A percentile compares a stretch with the other conserved stretches of the same genome.
Conservation (phyloP, 139 green algal genomes). For the Chlamydomonas schloesseri region DNA sequence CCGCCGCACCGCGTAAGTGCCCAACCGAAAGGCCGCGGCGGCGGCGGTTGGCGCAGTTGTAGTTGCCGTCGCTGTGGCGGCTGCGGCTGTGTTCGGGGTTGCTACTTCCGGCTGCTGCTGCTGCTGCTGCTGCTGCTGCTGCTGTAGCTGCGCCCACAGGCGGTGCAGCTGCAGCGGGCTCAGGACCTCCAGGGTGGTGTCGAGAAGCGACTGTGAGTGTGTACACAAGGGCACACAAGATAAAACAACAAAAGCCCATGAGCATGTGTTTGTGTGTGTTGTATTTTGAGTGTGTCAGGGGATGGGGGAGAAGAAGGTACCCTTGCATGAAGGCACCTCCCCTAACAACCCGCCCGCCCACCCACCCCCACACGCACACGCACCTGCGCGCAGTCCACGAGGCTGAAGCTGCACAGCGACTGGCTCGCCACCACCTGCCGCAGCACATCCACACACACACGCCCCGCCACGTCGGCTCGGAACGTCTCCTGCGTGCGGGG, state of each 20-base stretch:
- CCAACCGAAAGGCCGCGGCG: too few relatives aligned
- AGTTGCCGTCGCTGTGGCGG: too few relatives aligned
- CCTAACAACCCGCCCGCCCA: too few relatives aligned
- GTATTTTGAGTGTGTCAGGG: too few relatives aligned
- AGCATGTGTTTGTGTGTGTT: too few relatives aligned
- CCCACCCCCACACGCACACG: background rate
- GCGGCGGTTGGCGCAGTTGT: background rate
- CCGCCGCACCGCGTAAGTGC: slow-evolving; percentile 34
- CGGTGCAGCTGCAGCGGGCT: slow-evolving; percentile 23
- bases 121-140: too few relatives aligned
- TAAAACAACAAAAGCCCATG: too few relatives aligned
- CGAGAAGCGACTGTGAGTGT: slow-evolving; percentile 64
- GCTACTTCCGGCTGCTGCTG: too few relatives aligned
- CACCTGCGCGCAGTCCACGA: slow-evolving; percentile 71
- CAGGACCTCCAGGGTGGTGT: slow-evolving; percentile 73
- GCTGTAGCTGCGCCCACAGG: slow-evolving; percentile 30
- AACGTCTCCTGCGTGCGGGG: slow-evolving; percentile 55
- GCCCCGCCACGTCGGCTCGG: slow-evolving; percentile 44
- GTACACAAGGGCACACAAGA: too few relatives aligned
- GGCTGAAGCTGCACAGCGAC: slow-evolving; percentile 80
- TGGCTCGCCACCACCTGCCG: slow-evolving; percentile 70
- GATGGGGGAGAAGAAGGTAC: too few relatives aligned
- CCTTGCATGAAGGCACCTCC: too few relatives aligned
- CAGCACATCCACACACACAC: slow-evolving; percentile 64
- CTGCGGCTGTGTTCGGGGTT: background rate